Evolutionary conservation across 2,329 filamentous ascomycete genomes (phyloP).

Genomic region (Onygena corvina): DNA sequence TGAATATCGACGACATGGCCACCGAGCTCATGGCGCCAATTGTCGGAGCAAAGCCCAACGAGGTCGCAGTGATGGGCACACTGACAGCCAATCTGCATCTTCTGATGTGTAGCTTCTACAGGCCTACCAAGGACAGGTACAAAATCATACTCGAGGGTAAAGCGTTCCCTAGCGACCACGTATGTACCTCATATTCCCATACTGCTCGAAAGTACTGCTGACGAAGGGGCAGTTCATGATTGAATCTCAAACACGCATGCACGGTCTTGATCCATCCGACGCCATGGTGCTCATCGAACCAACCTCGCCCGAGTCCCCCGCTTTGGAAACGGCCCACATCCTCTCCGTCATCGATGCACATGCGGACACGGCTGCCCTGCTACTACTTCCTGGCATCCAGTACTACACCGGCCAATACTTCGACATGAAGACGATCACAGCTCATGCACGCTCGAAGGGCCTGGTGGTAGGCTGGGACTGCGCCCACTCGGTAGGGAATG

Average conservation of each 20-base stretch:
- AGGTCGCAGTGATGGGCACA: constrained; percentile 82
- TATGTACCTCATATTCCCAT: constrained; percentile 19
- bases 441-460: constrained; percentile 57
- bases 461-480: constrained; percentile 78
- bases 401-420: constrained; percentile 87
- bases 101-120: constrained; percentile 74
- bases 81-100: constrained; percentile 72
- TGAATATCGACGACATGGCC: constrained; percentile 66
- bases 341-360: constrained; percentile 62
- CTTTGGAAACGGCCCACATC: constrained; percentile 59
- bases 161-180: constrained; percentile 78
- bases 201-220: neutral
- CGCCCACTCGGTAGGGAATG: constrained; percentile 76
- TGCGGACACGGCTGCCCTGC: constrained; percentile 57
- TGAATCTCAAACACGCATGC: constrained; percentile 64
- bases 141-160: constrained; percentile 85
- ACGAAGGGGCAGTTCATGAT: constrained; percentile 54
- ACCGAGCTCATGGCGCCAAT: constrained; percentile 58
- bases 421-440: constrained; percentile 69
- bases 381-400: constrained; percentile 77
- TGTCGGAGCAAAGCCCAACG: constrained; percentile 58
- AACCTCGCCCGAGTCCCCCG: constrained; percentile 39
- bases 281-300: constrained; percentile 66
- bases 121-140: constrained; percentile 50
- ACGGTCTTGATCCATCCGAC: constrained; percentile 52